Percentiles rank a stretch among this genome's conserved stretches.
phyloP scores from a whole-genome alignment of 2,329 filamentous ascomycete genomes.

The Aureobasidium sp. region DNA sequence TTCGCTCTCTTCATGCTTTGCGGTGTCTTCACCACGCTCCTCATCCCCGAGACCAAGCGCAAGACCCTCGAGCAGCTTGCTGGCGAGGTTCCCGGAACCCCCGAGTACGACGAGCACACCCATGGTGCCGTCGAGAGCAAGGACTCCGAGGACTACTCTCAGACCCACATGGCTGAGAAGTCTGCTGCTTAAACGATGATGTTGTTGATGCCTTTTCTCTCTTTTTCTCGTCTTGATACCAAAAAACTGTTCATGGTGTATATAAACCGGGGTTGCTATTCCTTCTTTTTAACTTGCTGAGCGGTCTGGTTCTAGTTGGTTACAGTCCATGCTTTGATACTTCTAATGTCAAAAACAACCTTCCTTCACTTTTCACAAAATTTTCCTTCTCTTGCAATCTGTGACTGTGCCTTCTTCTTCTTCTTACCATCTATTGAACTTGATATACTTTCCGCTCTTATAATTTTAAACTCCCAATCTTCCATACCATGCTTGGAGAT shows the following conservation, averaged over 20 bases:
- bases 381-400: too few species aligned
- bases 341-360: neutral
- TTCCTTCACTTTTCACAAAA: neutral
- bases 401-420: too few species aligned
- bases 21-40: conserved; percentile 57
- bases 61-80: conserved; percentile 64
- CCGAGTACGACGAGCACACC: conserved; percentile 31
- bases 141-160: neutral
- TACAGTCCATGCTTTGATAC: neutral
- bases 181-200: neutral
- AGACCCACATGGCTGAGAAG: neutral
- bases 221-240: neutral
- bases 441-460: too few species aligned
- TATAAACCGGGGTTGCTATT: conserved; percentile 4
- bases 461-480: too few species aligned
- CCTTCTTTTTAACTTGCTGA: neutral
- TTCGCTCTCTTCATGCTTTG: conserved; percentile 74
- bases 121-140: neutral
- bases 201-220: neutral
- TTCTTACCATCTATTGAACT: too few species aligned
- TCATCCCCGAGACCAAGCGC: conserved; percentile 72
- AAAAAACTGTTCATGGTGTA: conserved; percentile 3
- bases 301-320: neutral
- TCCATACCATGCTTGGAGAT: too few species aligned
- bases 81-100: conserved; percentile 55